Evolutionary conservation across 768 basidiomycete genomes (phyloP).

Genomic region (Pleurotus giganteus): DNA sequence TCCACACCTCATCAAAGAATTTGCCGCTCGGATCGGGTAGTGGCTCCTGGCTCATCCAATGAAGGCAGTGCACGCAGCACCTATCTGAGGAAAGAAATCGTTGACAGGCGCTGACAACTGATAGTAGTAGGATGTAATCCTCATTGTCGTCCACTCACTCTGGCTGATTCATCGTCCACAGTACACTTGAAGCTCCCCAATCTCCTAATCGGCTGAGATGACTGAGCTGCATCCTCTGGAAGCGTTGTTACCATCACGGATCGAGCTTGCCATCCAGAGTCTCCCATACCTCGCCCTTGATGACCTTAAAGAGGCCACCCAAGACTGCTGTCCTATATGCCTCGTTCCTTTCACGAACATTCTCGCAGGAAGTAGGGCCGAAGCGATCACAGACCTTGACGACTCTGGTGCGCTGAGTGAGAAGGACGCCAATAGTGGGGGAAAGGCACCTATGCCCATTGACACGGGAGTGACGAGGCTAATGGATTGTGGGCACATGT

Average conservation of each 20-base stretch:
- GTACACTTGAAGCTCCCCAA: too few relatives aligned
- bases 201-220: background rate
- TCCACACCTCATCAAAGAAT: background rate
- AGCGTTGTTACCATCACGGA: background rate
- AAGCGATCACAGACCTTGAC: constrained; percentile 10
- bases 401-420: background rate
- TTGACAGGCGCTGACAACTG: background rate
- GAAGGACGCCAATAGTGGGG: background rate
- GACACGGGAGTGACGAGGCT: constrained; percentile 55
- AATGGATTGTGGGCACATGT: constrained; percentile 58
- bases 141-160: background rate
- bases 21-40: background rate
- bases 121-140: background rate
- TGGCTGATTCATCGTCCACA: too few relatives aligned
- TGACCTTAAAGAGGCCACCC: constrained; percentile 15
- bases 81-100: background rate
- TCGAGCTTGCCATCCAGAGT: background rate
- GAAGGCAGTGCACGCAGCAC: background rate
- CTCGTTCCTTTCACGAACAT: constrained; percentile 48
- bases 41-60: background rate
- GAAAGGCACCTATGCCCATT: constrained; percentile 12
- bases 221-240: background rate
- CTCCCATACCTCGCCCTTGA: background rate
- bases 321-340: constrained; percentile 69
- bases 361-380: constrained; percentile 25